A percentile compares a stretch with the other conserved stretches of the same genome.
Evolutionary conservation across 768 basidiomycete species (phyloP).

Genomic region (Mycena leptocephala): DNA sequence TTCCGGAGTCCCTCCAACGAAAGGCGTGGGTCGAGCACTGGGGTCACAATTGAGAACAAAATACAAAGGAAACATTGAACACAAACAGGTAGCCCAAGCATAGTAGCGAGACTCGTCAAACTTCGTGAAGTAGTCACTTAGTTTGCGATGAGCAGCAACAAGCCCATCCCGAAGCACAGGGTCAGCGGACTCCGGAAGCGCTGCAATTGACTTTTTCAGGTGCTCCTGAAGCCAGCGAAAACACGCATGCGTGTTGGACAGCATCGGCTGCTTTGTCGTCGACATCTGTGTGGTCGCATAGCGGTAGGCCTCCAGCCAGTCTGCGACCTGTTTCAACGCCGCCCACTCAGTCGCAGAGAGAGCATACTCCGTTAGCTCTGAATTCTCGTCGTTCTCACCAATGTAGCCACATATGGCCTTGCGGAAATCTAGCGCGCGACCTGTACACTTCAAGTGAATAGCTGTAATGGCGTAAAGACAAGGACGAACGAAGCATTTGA

Average conservation of each 20-base stretch:
- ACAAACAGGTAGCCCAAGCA: conserved; percentile 1
- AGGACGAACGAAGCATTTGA: conserved; percentile 14
- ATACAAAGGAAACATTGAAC: not conserved
- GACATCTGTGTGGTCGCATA: conserved; percentile 53
- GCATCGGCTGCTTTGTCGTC: conserved; percentile 45
- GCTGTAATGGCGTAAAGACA: too few relatives aligned
- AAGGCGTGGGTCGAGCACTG: conserved; percentile 2
- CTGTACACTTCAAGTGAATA: conserved; percentile 25
- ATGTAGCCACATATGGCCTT: conserved; percentile 31
- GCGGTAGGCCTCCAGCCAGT: conserved; percentile 48
- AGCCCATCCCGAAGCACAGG: not conserved
- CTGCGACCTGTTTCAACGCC: conserved; percentile 36
- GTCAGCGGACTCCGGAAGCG: conserved; percentile 25
- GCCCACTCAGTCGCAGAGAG: conserved; percentile 48
- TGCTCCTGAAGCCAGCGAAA: conserved; percentile 52
- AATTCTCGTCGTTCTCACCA: conserved; percentile 25
- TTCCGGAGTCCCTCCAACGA: not conserved
- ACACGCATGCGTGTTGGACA: conserved; percentile 48
- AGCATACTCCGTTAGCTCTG: conserved; percentile 26
- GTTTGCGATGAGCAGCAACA: not conserved
- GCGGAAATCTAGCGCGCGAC: conserved; percentile 43
- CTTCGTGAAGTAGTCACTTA: conserved; percentile 15
- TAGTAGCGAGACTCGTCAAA: conserved; percentile 15
- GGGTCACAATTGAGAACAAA: not conserved
- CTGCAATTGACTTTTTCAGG: conserved; percentile 18